Evolutionary conservation across 257 asterid species (phyloP), one percentile per base, ranked within the genome.

Genomic region (Misopates orontium): DNA sequence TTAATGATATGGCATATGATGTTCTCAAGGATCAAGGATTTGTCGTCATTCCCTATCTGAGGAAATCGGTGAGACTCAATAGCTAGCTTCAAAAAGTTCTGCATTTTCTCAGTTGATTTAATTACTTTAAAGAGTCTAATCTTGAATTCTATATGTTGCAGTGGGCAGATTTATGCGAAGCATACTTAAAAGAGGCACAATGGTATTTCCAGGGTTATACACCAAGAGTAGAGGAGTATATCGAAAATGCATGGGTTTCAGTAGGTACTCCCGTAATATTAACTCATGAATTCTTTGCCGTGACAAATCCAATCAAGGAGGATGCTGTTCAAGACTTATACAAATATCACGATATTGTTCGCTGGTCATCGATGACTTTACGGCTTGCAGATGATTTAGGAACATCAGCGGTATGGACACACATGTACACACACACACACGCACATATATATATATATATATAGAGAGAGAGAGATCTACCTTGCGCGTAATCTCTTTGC

Each of bases 21-120:
- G 60, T 75, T 68, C 80, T 80, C 20, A 72, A 72, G 48, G 79
- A 77, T 4, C 49, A 79, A 22, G 75, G 60, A 51, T 17, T 74
- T 54, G 50, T 13, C 21, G 40, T 54, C 48, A 22, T 77, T 8
- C 69, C 75, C 4, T 67, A 69, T 22, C 16, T 83, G 17, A 55
- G 55, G 57, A 79, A 62, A 79, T 61, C 69, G 41, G 83, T 73
- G 69, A 44, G 25, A 36, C 4, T 10, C 14, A 18, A 1, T 28
- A 5, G 15, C 36, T 28, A n/a, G n/a, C n/a, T n/a, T n/a, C n/a
- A n/a, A n/a, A n/a, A n/a, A n/a, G n/a, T n/a, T n/a, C n/a, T n/a
- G n/a, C n/a, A n/a, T n/a, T n/a, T n/a, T n/a, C n/a, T n/a, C n/a
- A n/a, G n/a, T n/a, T n/a, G n/a, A n/a, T n/a, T n/a, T n/a, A n/a